These are phyloP conservation scores for Nakazawaea wyomingensis DNA, from an alignment of 805 yeast genomes.

Conservation along the genomic window DNA sequence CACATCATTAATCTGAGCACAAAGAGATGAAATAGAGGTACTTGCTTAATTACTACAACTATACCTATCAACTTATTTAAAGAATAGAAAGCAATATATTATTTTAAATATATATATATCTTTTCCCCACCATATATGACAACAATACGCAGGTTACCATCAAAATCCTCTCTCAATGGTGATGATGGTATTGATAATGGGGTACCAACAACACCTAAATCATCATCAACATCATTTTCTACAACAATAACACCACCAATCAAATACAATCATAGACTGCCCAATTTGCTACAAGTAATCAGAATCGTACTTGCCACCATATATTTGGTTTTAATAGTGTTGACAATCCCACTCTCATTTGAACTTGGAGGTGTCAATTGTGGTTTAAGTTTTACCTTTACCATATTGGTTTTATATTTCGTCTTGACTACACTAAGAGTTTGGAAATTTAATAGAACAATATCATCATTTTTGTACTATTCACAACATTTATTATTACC, in stretches of 20 bases:
- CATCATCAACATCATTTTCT: too few relatives aligned
- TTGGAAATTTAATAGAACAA: conserved; percentile 38
- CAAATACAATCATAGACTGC: not conserved
- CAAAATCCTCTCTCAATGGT: conserved; percentile 8
- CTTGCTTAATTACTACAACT: too few relatives aligned
- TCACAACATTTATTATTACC: conserved; percentile 82
- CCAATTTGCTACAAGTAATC: conserved; percentile 16
- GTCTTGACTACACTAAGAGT: conserved; percentile 68
- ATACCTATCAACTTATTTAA: too few relatives aligned
- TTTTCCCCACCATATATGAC: not conserved
- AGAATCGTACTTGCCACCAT: conserved; percentile 45
- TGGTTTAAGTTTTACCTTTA: conserved; percentile 78
- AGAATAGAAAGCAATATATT: too few relatives aligned
- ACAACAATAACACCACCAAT: too few relatives aligned
- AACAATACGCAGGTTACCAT: conserved; percentile 6
- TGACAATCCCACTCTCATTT: conserved; percentile 88
- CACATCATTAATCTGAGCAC: too few relatives aligned
- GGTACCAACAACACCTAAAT: too few relatives aligned
- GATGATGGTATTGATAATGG: not conserved
- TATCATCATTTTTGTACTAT: conserved; percentile 54
- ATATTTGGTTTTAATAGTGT: conserved; percentile 62
- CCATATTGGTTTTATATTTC: conserved; percentile 68
- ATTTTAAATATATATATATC: not conserved
- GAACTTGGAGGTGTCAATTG: conserved; percentile 90
- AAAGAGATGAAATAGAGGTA: not conserved